Conservation (phyloP, 1,139 yeast genomes). For the Hyphopichia khmerensis region DNA sequence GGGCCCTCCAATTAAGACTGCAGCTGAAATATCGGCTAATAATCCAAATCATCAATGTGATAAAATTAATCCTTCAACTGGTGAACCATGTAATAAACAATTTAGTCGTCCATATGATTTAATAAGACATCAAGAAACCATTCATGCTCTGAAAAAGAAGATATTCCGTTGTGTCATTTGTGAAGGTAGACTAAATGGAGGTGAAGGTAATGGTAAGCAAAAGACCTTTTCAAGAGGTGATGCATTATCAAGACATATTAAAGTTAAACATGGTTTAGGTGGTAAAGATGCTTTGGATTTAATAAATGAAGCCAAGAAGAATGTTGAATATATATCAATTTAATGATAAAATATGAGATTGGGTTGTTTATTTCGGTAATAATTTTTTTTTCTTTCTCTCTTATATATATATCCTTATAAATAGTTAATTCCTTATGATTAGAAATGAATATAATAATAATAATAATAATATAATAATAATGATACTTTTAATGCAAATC, state of each 20-base stretch:
- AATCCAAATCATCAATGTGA: constrained; percentile 45
- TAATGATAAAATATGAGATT: not conserved
- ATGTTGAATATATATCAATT: constrained; percentile 60
- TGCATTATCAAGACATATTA: constrained; percentile 49
- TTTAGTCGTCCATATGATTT: constrained; percentile 50
- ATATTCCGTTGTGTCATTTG: constrained; percentile 50
- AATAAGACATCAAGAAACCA: constrained; percentile 51
- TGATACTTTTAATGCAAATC: not conserved
- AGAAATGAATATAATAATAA: not conserved
- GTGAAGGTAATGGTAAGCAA: constrained; percentile 59
- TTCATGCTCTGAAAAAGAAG: constrained; percentile 49
- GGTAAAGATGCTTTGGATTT: constrained; percentile 55
- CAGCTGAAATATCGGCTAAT: constrained; percentile 22
- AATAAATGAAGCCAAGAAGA: constrained; percentile 71
- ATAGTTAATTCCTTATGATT: not conserved
- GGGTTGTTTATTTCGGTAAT: not conserved
- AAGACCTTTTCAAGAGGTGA: constrained; percentile 51
- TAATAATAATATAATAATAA: too few species aligned
- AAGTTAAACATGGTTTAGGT: constrained; percentile 47
- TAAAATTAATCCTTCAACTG: constrained; percentile 57
- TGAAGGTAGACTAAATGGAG: constrained; percentile 49
- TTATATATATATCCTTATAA: not conserved
- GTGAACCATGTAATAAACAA: constrained; percentile 43
- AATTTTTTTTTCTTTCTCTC: not conserved
- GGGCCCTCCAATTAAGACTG: constrained; percentile 9